These are phyloP conservation scores for Phytophthora niederhauseri DNA, from an alignment of 352 stramenopile species.

Conservation along the genomic window DNA sequence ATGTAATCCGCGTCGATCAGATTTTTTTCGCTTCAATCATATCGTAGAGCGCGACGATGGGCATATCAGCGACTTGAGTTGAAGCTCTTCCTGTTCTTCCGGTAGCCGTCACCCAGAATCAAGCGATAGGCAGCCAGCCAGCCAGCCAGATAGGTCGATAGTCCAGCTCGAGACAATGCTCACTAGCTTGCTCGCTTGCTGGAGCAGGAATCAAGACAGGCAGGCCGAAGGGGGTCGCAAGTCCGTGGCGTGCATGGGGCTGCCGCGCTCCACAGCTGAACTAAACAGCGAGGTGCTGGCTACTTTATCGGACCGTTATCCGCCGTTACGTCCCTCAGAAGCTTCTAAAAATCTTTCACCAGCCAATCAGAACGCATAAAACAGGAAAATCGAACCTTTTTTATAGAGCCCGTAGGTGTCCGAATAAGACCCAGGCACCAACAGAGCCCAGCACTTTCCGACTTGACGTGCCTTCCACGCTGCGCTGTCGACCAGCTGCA, in stretches of 20 bases:
- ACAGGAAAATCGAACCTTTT: constrained; percentile 35
- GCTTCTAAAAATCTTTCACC: constrained; percentile 14
- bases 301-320: constrained; percentile 11
- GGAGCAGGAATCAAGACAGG: constrained; percentile 16
- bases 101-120: constrained; percentile 17
- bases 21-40: constrained; percentile 21
- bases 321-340: constrained; percentile 18
- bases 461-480: no score
- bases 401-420: constrained; percentile 14
- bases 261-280: constrained; percentile 2
- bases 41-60: constrained; percentile 3
- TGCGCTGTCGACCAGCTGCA: constrained; percentile 23
- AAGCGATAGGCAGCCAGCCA: constrained; percentile 6
- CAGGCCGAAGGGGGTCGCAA: constrained; percentile 7
- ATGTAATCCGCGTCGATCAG: constrained; percentile 1
- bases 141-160: neutral
- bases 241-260: neutral
- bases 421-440: constrained; percentile 25
- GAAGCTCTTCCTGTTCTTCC: constrained; percentile 5
- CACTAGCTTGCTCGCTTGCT: neutral
- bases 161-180: neutral
- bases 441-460: constrained; percentile 31
- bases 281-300: constrained; percentile 4
- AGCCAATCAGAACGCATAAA: constrained; percentile 19
- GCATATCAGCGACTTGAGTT: constrained; percentile 32